Conservation (phyloP, 768 basidiomycete species). For the Amanita exitialis region DNA sequence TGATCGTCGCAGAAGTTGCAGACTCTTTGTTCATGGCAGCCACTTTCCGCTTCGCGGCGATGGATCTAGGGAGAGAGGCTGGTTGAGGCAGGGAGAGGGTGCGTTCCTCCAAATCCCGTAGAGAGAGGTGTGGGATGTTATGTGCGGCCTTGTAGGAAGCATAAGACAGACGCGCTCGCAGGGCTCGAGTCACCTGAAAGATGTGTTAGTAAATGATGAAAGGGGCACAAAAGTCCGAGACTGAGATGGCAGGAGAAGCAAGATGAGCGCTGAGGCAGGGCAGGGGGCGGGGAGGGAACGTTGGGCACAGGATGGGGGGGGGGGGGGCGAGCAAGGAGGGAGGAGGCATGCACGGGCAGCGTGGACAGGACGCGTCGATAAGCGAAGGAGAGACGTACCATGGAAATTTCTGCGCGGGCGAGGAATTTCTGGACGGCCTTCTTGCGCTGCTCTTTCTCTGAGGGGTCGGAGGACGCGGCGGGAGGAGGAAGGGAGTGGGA, state of each 20-base stretch:
- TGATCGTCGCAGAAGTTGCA: slow-evolving; percentile 41
- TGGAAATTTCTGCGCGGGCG: slow-evolving; percentile 70
- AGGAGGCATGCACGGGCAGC: slow-evolving; percentile 13
- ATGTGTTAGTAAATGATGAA: slow-evolving; percentile 26
- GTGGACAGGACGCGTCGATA: slow-evolving; percentile 38
- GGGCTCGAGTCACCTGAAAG: slow-evolving; percentile 66
- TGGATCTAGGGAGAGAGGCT: slow-evolving; percentile 36
- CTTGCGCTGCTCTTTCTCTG: slow-evolving; percentile 52
- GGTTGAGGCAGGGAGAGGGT: slow-evolving; percentile 31
- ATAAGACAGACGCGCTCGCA: slow-evolving; percentile 73
- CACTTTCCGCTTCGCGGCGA: slow-evolving; percentile 51
- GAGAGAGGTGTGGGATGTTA: slow-evolving; percentile 53
- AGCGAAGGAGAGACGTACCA: slow-evolving; percentile 43
- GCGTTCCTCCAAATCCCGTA: slow-evolving; percentile 67
- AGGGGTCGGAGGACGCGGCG: slow-evolving; percentile 25
- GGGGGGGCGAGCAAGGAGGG: too few relatives aligned
- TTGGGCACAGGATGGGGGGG: slow-evolving; percentile 6
- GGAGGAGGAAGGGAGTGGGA: slow-evolving; percentile 25
- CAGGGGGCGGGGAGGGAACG: slow-evolving; percentile 6
- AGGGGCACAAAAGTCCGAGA: slow-evolving; percentile 21
- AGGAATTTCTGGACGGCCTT: slow-evolving; percentile 67
- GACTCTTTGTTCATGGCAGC: slow-evolving; percentile 34
- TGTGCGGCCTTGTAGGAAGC: slow-evolving; percentile 78
- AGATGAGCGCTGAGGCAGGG: slow-evolving; percentile 8
- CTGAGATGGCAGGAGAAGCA: slow-evolving; percentile 3